phyloP scores from a whole-genome alignment of 495 filamentous ascomycete genomes.

The Hypoxylon rickii region DNA sequence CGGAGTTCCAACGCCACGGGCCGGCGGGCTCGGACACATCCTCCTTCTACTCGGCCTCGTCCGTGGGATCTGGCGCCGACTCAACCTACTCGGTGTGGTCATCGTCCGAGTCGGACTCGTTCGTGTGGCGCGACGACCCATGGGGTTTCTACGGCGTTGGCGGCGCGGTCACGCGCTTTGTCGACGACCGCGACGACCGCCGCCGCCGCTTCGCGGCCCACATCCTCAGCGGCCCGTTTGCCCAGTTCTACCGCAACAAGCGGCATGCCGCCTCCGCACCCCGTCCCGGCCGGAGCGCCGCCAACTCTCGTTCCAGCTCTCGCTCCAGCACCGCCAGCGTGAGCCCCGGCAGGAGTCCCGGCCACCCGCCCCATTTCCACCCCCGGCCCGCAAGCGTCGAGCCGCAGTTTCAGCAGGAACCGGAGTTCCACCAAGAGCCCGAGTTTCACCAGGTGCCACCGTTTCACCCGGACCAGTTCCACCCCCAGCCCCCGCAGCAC shows the following conservation, averaged over 20 bases:
- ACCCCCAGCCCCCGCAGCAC: constrained; percentile 1
- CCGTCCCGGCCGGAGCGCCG: constrained; percentile 19
- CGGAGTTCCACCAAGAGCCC: neutral
- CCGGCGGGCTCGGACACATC: constrained; percentile 31
- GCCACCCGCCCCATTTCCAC: constrained; percentile 15
- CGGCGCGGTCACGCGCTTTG: constrained; percentile 37
- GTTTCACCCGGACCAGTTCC: no score
- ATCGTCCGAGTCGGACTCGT: constrained; percentile 34
- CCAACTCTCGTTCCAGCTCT: constrained; percentile 12
- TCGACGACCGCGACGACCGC: constrained; percentile 31
- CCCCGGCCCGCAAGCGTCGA: constrained; percentile 2
- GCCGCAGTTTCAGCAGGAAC: constrained; percentile 19
- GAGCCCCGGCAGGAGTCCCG: constrained; percentile 3
- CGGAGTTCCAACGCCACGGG: constrained; percentile 12
- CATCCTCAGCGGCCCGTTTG: constrained; percentile 37
- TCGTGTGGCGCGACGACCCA: constrained; percentile 36
- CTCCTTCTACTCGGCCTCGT: constrained; percentile 25
- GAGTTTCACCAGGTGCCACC: constrained; percentile 15
- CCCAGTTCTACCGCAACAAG: constrained; percentile 31
- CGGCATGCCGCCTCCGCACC: constrained; percentile 17
- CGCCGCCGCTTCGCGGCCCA: constrained; percentile 33
- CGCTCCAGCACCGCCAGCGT: constrained; percentile 4
- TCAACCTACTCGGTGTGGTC: constrained; percentile 37
- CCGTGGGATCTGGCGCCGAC: constrained; percentile 17
- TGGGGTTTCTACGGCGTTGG: constrained; percentile 33